Evolutionary conservation across 306 rosid genomes (phyloP).

Genomic region (Pterocarpus santalinus): DNA sequence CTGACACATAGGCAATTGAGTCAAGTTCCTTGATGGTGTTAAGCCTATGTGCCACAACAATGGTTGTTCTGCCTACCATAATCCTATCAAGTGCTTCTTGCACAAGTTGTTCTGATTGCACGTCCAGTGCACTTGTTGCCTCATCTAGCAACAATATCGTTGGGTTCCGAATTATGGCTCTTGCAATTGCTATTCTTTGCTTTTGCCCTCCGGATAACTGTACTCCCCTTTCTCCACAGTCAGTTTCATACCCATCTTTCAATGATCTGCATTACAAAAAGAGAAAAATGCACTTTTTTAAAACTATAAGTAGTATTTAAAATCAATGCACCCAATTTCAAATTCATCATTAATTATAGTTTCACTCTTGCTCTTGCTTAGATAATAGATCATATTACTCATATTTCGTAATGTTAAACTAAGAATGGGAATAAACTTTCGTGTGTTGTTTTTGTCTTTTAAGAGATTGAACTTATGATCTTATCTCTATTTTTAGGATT

Average conservation of each 20-base stretch:
- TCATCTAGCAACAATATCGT: constrained; percentile 78
- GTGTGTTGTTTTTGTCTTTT: background rate
- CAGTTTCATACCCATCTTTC: constrained; percentile 86
- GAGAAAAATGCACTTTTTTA: background rate
- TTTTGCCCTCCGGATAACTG: constrained; percentile 97
- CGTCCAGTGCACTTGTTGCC: constrained; percentile 94
- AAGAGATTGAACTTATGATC: background rate
- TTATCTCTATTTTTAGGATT: no score
- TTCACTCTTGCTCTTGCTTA: background rate
- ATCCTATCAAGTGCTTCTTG: constrained; percentile 91
- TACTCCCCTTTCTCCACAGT: constrained; percentile 98
- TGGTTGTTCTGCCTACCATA: constrained; percentile 88
- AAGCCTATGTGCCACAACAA: constrained; percentile 91
- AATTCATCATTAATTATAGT: background rate
- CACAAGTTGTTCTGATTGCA: constrained; percentile 88
- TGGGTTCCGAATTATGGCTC: constrained; percentile 91
- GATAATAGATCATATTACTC: background rate
- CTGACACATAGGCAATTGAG: constrained; percentile 79
- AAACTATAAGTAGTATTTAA: background rate
- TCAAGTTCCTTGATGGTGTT: constrained; percentile 88
- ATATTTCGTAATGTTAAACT: background rate
- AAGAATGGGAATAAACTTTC: background rate
- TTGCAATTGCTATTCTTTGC: constrained; percentile 92
- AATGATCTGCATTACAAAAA: constrained; percentile 63
- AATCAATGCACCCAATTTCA: background rate